Evolutionary conservation across 495 filamentous ascomycete genomes (phyloP), one percentile per base, ranked within the genome.

Genomic region (Entonaema liquescens): DNA sequence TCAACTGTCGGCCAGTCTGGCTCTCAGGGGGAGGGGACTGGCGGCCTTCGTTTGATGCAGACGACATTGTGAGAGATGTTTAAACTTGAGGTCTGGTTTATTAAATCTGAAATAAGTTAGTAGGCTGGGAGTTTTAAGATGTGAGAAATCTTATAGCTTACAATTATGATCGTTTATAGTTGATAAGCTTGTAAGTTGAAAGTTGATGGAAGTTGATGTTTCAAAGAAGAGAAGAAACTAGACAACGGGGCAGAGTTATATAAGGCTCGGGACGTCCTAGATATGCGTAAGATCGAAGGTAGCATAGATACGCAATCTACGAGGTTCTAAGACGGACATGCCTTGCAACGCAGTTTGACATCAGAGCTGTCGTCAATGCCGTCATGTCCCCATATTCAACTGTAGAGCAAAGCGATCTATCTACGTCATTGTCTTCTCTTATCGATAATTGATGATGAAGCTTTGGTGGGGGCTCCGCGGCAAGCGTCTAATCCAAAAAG

Each of bases 21-120:
- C 73, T 55, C 81, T 93, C 90, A 8, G 92, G 93, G 17, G 88
- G 81, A 13, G 95, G 95, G 9, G 95, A 98, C 77, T 97, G 89
- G 72, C 89, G 90, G 78, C 93, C 92, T 74, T 84, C 73, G 79
- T 70, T 72, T 5, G 74, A 70, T 55, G 47, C 55, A 29, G 75
- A 76, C 62, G 89, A 89, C 89, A 90, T 90, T 75, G 58, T 83
- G 59, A 44, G 23, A 5, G n/a, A 17, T 19, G 13, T 56, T 56
- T 5, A 29, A 5, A 3, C 8, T 36, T 13, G 49, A 35, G 21
- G 29, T 13, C 2, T 31, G n/a, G 17, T 53, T 15, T 26, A 2
- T 6, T 29, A 5, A 53, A 53, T n/a, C 23, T 29, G 7, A 28
- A 3, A n/a, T 11, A n/a, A 2, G 13, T 53, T 53, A 29, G 3